Evolutionary conservation across 768 basidiomycete species (phyloP).

Genomic region (Boletus rubroflammeus): DNA sequence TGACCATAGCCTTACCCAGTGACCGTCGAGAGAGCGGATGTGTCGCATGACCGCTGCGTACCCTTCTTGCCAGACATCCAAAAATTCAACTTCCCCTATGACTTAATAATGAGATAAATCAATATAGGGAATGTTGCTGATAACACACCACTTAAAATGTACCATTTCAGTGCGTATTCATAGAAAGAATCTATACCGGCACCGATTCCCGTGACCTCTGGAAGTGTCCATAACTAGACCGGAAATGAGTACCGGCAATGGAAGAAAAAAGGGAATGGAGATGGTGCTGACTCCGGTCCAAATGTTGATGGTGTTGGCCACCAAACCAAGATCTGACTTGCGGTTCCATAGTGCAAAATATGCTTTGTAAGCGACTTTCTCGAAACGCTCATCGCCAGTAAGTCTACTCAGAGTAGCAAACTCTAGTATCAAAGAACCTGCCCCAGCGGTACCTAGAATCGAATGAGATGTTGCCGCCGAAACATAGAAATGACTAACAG

Average conservation of each 20-base stretch:
- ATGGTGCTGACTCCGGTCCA: slow-evolving; percentile 63
- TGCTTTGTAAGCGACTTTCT: slow-evolving; percentile 83
- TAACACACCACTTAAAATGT: slow-evolving; percentile 71
- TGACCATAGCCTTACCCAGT: slow-evolving; percentile 55
- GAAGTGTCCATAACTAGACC: slow-evolving; percentile 61
- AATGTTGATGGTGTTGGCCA: slow-evolving; percentile 88
- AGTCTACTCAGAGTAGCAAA: slow-evolving; percentile 91
- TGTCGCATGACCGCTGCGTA: slow-evolving; percentile 86
- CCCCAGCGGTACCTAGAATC: slow-evolving; percentile 78
- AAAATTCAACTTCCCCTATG: slow-evolving; percentile 71
- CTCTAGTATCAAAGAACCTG: slow-evolving; percentile 89
- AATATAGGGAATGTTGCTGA: not conserved
- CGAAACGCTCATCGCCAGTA: slow-evolving; percentile 86
- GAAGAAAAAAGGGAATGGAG: not conserved
- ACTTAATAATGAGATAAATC: not conserved
- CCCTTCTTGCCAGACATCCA: slow-evolving; percentile 81
- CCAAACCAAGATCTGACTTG: slow-evolving; percentile 74
- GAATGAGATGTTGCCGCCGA: slow-evolving; percentile 2
- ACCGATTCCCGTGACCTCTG: slow-evolving; percentile 78
- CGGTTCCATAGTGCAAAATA: slow-evolving; percentile 95
- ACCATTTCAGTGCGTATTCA: slow-evolving; percentile 93
- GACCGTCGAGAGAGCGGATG: slow-evolving; percentile 76
- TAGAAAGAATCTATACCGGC: slow-evolving; percentile 96
- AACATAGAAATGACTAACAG: slow-evolving; percentile 50
- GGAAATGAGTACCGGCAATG: slow-evolving; percentile 5